Evolutionary conservation across 768 basidiomycete genomes (phyloP).

Genomic region (Tricholomella constricta): DNA sequence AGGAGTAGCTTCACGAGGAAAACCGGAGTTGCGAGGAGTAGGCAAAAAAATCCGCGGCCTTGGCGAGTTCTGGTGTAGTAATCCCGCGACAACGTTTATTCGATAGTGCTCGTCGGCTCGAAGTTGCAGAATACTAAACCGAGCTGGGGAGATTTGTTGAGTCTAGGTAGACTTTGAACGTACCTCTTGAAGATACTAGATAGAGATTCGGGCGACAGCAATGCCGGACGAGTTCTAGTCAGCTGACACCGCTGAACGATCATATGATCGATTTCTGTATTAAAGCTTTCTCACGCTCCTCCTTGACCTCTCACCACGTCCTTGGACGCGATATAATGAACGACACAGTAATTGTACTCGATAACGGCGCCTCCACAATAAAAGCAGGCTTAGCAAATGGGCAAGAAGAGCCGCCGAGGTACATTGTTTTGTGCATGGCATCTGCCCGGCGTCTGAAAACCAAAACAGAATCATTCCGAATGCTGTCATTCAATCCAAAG

Average conservation of each 20-base stretch:
- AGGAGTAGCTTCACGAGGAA: background rate
- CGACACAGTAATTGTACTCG: conserved; percentile 61
- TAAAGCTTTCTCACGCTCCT: background rate
- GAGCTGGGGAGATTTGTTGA: background rate
- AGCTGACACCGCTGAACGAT: background rate
- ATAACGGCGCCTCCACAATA: conserved; percentile 86
- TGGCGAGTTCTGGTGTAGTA: too few relatives aligned
- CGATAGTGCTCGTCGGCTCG: background rate
- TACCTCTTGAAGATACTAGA: background rate
- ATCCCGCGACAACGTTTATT: background rate
- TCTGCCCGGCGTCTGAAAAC: background rate
- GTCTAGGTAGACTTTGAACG: background rate
- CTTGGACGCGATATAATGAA: conserved; percentile 9
- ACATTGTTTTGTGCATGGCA: conserved; percentile 21
- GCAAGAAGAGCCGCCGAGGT: conserved; percentile 30
- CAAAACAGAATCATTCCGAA: conserved; percentile 70
- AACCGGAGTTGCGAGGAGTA: background rate
- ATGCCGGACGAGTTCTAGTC: background rate
- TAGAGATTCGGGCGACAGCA: too few relatives aligned
- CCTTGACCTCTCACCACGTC: background rate
- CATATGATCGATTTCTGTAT: background rate
- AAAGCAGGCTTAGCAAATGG: conserved; percentile 64
- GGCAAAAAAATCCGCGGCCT: conserved; percentile 31
- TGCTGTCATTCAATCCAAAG: conserved; percentile 82
- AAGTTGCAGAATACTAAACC: background rate